Evolutionary conservation across 768 basidiomycete species (phyloP).

Genomic region (Pleurotus citrinopileatus): DNA sequence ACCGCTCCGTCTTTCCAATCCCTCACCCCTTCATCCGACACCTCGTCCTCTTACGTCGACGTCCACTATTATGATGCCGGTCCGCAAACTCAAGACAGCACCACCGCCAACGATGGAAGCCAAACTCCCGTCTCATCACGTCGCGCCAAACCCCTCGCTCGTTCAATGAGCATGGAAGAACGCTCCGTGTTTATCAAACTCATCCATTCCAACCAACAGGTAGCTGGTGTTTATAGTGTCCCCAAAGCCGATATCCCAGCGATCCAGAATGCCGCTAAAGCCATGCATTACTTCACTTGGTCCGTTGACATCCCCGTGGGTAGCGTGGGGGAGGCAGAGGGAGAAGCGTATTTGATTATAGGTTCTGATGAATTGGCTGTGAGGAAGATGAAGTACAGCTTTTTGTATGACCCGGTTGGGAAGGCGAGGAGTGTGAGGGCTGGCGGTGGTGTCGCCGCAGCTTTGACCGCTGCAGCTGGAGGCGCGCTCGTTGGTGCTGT

Average conservation of each 20-base stretch:
- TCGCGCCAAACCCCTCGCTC: constrained; percentile 30
- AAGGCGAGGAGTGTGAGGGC: constrained; percentile 11
- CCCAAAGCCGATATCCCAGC: constrained; percentile 40
- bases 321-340: constrained; percentile 26
- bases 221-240: constrained; percentile 47
- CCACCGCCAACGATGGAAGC: constrained; percentile 13
- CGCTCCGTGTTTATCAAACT: constrained; percentile 48
- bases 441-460: constrained; percentile 11
- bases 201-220: constrained; percentile 35
- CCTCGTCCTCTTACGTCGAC: no score
- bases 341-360: constrained; percentile 49
- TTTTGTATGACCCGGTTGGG: constrained; percentile 25
- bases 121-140: constrained; percentile 12
- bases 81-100: constrained; percentile 12
- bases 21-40: constrained; percentile 17
- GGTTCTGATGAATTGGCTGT: constrained; percentile 49
- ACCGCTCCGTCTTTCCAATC: constrained; percentile 14
- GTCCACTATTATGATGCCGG: constrained; percentile 19
- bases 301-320: constrained; percentile 25
- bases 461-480: constrained; percentile 45
- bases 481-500: constrained; percentile 62
- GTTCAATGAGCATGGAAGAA: constrained; percentile 51
- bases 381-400: constrained; percentile 32
- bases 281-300: constrained; percentile 41
- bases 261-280: constrained; percentile 37